These are phyloP conservation scores for Cryomyces minteri DNA, from an alignment of 495 filamentous ascomycete genomes.

Conservation along the genomic window DNA sequence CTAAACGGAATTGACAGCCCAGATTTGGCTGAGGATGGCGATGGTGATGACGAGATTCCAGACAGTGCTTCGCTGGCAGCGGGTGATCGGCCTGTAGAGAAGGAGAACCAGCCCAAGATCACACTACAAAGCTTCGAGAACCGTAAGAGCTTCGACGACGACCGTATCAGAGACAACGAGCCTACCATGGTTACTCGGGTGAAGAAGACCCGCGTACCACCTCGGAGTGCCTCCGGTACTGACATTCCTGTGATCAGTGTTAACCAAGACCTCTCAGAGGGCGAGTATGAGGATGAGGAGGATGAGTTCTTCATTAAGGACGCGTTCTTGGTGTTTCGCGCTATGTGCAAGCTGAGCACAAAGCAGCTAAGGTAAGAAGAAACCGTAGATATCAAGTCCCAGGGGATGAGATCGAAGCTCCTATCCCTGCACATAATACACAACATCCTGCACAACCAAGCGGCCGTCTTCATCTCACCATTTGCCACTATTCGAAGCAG, in stretches of 20 bases:
- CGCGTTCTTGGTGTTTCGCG: constrained; percentile 89
- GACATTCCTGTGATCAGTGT: constrained; percentile 20
- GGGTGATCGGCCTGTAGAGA: constrained; percentile 33
- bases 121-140: constrained; percentile 93
- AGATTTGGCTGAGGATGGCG: constrained; percentile 7
- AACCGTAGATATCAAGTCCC: constrained; percentile 75
- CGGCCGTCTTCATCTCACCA: constrained; percentile 71
- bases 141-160: constrained; percentile 82
- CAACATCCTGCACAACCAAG: constrained; percentile 82
- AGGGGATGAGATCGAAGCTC: constrained; percentile 93
- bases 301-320: constrained; percentile 95
- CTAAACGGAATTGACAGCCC: constrained; percentile 13
- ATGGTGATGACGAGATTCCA: constrained; percentile 19
- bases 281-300: constrained; percentile 65
- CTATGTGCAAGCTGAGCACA: constrained; percentile 92
- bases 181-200: constrained; percentile 80
- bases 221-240: constrained; percentile 34
- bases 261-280: constrained; percentile 28
- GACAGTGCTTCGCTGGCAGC: constrained; percentile 21
- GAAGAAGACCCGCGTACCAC: constrained; percentile 32
- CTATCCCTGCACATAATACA: constrained; percentile 89
- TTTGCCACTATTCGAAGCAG: constrained; percentile 77
- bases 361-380: constrained; percentile 79
- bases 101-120: constrained; percentile 58
- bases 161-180: constrained; percentile 73